Evolutionary conservation across 1,139 yeast species (phyloP), one percentile per base, ranked within the genome.

Genomic region (Lodderomyces metapsilosis): DNA sequence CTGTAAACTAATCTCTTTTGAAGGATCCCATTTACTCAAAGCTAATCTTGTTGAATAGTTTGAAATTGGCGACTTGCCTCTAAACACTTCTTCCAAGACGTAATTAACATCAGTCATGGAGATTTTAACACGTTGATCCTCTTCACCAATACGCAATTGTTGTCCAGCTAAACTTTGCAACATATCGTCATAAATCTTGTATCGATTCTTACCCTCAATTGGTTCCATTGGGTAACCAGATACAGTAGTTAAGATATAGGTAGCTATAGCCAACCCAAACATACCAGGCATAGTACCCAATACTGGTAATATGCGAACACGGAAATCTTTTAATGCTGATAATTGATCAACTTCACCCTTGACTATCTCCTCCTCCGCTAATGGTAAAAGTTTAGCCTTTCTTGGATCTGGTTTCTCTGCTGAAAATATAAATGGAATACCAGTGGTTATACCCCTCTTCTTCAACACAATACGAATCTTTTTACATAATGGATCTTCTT

Each of bases 371-470:
- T 80, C 84, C 37, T 88, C 89, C 10, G 89, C 83, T 40, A 92
- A 69, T 5, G 96, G 97, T 47, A 92, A 66, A 45, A 92, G 63
- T 49, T 83, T 78, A 1, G 98, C 98, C 65, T 92, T 92, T 45
- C 88, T 80, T 30, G 96, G 95, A 56, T 91, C 96, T 1, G 98
- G 98, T 61, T 92, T 92, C 59, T 92, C 98, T 1, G 96, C 86
- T 22, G 96, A 86, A 56, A 88, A 92, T 1, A 89, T 94, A 6
- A 88, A 91, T 0, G 96, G 89, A 13, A 92, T 86, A 22, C 89
- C 89, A 4, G 75, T 71, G 12, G 69, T 59, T 32, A 92, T 83
- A 2, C 97, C 98, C 48, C 80, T 73, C 57, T 83, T 79, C 59
- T 88, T 84, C 53, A 92, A 74, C 52, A 91, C 76, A 51, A 95